A percentile compares a stretch with the other conserved stretches of the same genome.
Evolutionary conservation across 2,329 filamentous ascomycete species (phyloP).

Genomic region (Colletotrichum endophyticum): DNA sequence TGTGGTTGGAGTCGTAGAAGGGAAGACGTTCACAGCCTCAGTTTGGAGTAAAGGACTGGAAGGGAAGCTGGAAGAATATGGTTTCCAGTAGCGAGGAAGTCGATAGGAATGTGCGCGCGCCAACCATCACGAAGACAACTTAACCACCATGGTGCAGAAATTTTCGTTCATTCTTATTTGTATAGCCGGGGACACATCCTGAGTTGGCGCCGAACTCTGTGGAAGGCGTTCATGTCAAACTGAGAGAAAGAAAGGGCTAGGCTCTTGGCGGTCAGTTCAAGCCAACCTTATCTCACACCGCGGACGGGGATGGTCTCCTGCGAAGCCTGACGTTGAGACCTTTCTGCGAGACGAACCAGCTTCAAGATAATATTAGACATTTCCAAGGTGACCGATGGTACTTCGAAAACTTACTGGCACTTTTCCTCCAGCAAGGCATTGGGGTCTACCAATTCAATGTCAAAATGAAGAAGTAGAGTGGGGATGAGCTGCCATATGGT

Average conservation of each 20-base stretch:
- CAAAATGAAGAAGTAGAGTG: background rate
- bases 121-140: background rate
- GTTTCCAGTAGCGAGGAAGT: background rate
- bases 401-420: background rate
- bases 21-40: background rate
- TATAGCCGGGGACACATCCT: background rate
- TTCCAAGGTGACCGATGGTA: background rate
- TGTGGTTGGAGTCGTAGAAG: background rate
- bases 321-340: background rate
- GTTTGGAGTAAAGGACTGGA: background rate
- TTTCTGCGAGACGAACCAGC: constrained; percentile 1
- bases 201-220: background rate
- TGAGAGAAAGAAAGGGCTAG: background rate
- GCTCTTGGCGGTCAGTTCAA: background rate
- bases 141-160: background rate
- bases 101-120: background rate
- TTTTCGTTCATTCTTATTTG: background rate
- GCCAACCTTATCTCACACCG: background rate
- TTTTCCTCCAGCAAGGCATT: background rate
- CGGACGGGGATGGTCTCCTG: background rate
- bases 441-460: background rate
- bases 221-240: background rate
- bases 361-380: background rate
- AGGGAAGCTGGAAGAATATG: background rate
- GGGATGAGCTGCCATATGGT: background rate